These are phyloP conservation scores for Scalesia atractyloides DNA, from an alignment of 129 eudicot species.

Conservation along the genomic window DNA sequence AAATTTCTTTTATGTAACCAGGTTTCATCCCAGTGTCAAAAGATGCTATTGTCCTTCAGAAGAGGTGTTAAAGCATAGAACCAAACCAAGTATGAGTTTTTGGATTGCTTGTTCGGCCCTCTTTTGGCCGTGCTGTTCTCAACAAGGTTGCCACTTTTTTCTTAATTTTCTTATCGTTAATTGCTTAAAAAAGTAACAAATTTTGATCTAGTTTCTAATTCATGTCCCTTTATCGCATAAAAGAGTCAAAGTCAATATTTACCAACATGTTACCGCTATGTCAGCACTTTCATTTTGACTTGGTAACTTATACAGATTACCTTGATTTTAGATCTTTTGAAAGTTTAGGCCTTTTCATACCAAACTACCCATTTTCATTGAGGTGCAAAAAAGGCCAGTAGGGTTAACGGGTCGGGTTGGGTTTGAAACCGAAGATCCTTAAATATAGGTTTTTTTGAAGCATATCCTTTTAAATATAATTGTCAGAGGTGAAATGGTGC, in stretches of 20 bases:
- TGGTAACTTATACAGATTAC: background rate
- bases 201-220: background rate
- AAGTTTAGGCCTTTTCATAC: background rate
- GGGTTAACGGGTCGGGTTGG: no score
- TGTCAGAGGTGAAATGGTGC: no score
- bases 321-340: background rate
- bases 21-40: constrained; percentile 93
- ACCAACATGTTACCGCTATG: background rate
- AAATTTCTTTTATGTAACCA: constrained; percentile 25
- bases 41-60: constrained; percentile 91
- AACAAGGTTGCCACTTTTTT: constrained; percentile 51
- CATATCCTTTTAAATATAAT: no score
- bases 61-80: constrained; percentile 72
- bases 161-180: background rate
- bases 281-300: background rate
- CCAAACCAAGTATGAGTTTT: constrained; percentile 72
- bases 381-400: no score
- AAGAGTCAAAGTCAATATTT: no score
- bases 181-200: no score
- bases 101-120: constrained; percentile 91
- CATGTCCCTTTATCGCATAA: background rate
- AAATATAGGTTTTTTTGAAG: no score
- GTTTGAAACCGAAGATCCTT: no score
- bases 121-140: constrained; percentile 77
- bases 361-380: no score